A percentile compares a stretch with the other conserved stretches of the same genome.
Evolutionary conservation across 1,284 basidiomycete genomes (phyloP).

Genomic region (Lignosus rhinocerotis): DNA sequence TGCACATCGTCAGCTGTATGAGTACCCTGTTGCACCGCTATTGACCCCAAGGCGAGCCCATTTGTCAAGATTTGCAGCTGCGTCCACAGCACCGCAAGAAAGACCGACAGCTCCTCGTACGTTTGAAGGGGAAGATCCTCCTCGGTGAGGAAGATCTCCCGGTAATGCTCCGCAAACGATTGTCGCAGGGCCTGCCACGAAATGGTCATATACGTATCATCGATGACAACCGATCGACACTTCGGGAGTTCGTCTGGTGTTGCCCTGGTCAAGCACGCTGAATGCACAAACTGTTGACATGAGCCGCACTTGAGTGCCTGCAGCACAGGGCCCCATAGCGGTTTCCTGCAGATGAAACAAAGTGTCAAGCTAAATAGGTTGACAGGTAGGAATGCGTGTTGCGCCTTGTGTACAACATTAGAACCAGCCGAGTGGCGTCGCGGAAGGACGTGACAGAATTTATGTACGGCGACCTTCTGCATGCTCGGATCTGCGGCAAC

Average conservation of each 20-base stretch:
- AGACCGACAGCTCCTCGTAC: slow-evolving; percentile 71
- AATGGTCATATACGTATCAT: slow-evolving; percentile 53
- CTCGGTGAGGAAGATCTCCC: slow-evolving; percentile 42
- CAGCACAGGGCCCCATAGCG: slow-evolving; percentile 68
- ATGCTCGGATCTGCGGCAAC: slow-evolving; percentile 43
- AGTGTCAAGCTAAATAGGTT: slow-evolving; percentile 74
- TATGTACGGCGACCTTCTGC: slow-evolving; percentile 59
- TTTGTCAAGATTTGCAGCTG: slow-evolving; percentile 68
- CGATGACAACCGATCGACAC: slow-evolving; percentile 42
- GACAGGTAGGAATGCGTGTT: slow-evolving; percentile 54
- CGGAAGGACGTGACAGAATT: slow-evolving; percentile 55
- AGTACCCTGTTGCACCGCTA: slow-evolving; percentile 46
- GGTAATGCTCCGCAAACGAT: slow-evolving; percentile 57
- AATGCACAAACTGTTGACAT: slow-evolving; percentile 67
- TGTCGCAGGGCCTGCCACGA: slow-evolving; percentile 47
- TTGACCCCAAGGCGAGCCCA: slow-evolving; percentile 64
- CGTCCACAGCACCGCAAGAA: slow-evolving; percentile 57
- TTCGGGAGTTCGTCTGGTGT: slow-evolving; percentile 29
- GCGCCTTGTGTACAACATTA: slow-evolving; percentile 30
- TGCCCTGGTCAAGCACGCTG: slow-evolving; percentile 44
- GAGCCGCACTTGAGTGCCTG: slow-evolving; percentile 66
- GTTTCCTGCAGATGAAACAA: slow-evolving; percentile 64
- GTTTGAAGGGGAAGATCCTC: slow-evolving; percentile 46
- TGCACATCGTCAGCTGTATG: slow-evolving; percentile 34
- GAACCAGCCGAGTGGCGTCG: slow-evolving; percentile 31